These are phyloP conservation scores for Lunasporangiospora selenospora DNA, from an alignment of 192 early-diverging fungal species.

Conservation along the genomic window DNA sequence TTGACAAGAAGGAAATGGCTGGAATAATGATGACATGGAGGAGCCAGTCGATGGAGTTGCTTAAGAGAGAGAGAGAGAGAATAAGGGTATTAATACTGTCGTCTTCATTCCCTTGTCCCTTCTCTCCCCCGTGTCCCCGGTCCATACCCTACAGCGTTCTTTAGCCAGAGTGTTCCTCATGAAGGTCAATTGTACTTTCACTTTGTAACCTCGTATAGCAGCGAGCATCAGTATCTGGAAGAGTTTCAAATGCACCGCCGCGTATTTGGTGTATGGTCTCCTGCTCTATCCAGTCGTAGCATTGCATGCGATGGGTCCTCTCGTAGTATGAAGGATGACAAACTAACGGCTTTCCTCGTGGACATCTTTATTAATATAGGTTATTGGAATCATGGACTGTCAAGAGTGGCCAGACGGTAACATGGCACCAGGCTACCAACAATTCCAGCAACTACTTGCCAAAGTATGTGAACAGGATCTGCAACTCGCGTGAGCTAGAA, in stretches of 20 bases:
- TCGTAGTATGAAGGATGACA: not conserved
- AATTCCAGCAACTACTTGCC: conserved; percentile 64
- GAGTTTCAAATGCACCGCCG: conserved; percentile 79
- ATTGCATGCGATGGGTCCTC: no score
- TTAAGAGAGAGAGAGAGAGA: no score
- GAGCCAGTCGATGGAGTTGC: no score
- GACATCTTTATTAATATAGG: conserved; percentile 47
- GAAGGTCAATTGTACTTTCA: conserved; percentile 78
- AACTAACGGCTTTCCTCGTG: not conserved
- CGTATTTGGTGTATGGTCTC: conserved; percentile 76
- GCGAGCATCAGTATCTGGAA: conserved; percentile 74
- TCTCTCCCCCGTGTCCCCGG: not conserved
- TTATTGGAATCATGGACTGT: conserved; percentile 86
- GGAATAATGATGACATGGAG: not conserved
- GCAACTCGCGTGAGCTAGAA: no score
- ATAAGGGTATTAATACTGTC: no score
- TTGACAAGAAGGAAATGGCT: not conserved
- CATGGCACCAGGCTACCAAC: conserved; percentile 64
- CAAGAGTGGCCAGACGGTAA: conserved; percentile 64
- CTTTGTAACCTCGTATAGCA: conserved; percentile 70
- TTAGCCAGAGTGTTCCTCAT: conserved; percentile 62
- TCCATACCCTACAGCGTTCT: conserved; percentile 50
- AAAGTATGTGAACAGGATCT: conserved; percentile 62
- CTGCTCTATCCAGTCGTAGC: no score
- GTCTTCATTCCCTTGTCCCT: not conserved